Evolutionary conservation across 164 flowering plant genomes (phyloP), one percentile per base, ranked within the genome.

Genomic region (Nymphaea colorata): DNA sequence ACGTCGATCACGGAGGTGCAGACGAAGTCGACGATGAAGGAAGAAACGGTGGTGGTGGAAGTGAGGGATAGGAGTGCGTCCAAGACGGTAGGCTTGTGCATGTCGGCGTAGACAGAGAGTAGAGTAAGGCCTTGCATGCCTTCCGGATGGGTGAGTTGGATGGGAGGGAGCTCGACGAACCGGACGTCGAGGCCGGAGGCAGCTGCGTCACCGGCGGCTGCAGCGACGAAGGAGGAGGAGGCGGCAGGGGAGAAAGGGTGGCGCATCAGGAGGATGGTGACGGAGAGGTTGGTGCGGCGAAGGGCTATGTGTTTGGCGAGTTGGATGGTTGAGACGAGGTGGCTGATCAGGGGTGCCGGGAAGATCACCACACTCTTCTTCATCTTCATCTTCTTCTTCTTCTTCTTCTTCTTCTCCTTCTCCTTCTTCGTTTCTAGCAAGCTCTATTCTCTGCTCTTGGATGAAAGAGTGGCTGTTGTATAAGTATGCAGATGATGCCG

Each of bases 361-460:
- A 64, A 41, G 4, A 64, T 25, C 42, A 64, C 66, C 11, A 10
- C 43, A 25, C 41, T 25, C 16, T 8, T 15, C 59, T 61, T 61
- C 63, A 10, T 61, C 63, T 11, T 25, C 41, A 25, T 61, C 16
- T 55, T 55, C 59, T 55, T 55, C 10, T 25, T 25, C 59, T 55
- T 55, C 16, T 55, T 2, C 16, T 55, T 55, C 16, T 2, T 55
- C 12, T 15, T 55, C 10, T 25, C 1, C 59, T 55, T 55, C 16
- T 55, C 16, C 16, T 55, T 55, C 16, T 2, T 55, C 12, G n/a
- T 15, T 55, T 55, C 59, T 55, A 15, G 59, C 12, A 87, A 84
- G 93, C 36, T 25, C 36, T 25, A 25, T 25, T 25, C 36, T 25
- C 36, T 25, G 36, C 36, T 25, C 36, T 25, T 1, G 36, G 36